Evolutionary conservation across 352 stramenopile genomes (phyloP).

Genomic region (Phytophthora vignae): DNA sequence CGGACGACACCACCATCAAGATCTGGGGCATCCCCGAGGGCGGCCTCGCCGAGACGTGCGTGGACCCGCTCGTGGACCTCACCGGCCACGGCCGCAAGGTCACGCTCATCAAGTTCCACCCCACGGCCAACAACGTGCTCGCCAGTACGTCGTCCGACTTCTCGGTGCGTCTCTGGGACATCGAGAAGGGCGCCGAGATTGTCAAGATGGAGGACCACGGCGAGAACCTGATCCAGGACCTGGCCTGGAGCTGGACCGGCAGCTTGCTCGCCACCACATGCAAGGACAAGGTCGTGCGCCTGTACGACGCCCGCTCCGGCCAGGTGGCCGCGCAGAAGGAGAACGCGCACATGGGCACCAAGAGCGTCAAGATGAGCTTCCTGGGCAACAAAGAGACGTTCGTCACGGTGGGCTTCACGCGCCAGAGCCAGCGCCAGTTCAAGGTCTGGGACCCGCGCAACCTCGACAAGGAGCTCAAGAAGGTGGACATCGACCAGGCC

Average conservation of each 20-base stretch:
- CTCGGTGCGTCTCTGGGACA: slow-evolving; percentile 99
- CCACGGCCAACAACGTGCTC: slow-evolving; percentile 97
- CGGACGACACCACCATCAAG: slow-evolving; percentile 98
- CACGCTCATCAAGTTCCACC: slow-evolving; percentile 98
- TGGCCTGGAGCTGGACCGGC: slow-evolving; percentile 98
- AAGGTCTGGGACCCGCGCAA: slow-evolving; percentile 92
- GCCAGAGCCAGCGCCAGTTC: slow-evolving; percentile 94
- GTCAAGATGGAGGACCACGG: slow-evolving; percentile 86
- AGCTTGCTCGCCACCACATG: slow-evolving; percentile 94
- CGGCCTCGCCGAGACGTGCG: slow-evolving; percentile 94
- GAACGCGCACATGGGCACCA: slow-evolving; percentile 97
- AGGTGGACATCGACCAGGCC: slow-evolving; percentile 97
- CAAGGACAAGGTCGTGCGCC: slow-evolving; percentile 99
- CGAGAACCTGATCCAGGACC: slow-evolving; percentile 96
- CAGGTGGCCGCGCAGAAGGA: slow-evolving; percentile 79
- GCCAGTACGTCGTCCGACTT: slow-evolving; percentile 96
- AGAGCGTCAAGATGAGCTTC: slow-evolving; percentile 98
- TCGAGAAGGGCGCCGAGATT: slow-evolving; percentile 95
- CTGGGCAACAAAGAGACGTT: slow-evolving; percentile 96
- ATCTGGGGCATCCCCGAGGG: slow-evolving; percentile 96
- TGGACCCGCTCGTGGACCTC: slow-evolving; percentile 96
- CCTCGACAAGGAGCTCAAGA: slow-evolving; percentile 93
- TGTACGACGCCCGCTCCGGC: slow-evolving; percentile 96
- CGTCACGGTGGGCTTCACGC: slow-evolving; percentile 97
- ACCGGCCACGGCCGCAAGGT: slow-evolving; percentile 96